phyloP scores from a whole-genome alignment of 805 yeast genomes.

The Lipomyces sp. region DNA sequence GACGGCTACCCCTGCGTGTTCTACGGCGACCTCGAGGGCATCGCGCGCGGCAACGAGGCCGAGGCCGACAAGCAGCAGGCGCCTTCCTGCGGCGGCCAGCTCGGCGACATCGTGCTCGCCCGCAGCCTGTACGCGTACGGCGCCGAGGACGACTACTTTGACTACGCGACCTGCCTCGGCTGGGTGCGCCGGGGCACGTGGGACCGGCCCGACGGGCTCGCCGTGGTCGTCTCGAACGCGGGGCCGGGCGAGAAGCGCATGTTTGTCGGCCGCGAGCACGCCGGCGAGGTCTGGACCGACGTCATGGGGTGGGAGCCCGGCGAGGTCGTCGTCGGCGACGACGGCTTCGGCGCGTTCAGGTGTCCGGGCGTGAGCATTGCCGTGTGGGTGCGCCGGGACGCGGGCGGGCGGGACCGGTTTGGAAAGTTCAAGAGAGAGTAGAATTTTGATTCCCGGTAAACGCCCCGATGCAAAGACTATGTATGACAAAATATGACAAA shows the following conservation, averaged over 20 bases:
- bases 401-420: slow-evolving; percentile 19
- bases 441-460: too few relatives aligned
- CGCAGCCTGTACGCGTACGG: slow-evolving; percentile 25
- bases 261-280: slow-evolving; percentile 24
- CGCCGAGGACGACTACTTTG: slow-evolving; percentile 25
- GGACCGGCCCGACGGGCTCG: slow-evolving; percentile 22
- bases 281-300: slow-evolving; percentile 26
- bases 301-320: slow-evolving; percentile 20
- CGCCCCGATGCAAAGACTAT: too few relatives aligned
- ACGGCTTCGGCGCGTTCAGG: slow-evolving; percentile 20
- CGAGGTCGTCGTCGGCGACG: slow-evolving; percentile 20
- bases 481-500: background rate
- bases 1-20: slow-evolving; percentile 29
- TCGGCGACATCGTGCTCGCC: slow-evolving; percentile 23
- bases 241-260: slow-evolving; percentile 22
- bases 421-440: slow-evolving; percentile 15
- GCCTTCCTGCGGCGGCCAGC: slow-evolving; percentile 26
- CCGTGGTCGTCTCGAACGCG: slow-evolving; percentile 25
- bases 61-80: slow-evolving; percentile 11
- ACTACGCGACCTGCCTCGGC: slow-evolving; percentile 22
- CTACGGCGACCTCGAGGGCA: slow-evolving; percentile 28
- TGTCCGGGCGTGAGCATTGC: slow-evolving; percentile 24
- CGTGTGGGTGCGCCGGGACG: slow-evolving; percentile 21
- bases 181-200: slow-evolving; percentile 28
- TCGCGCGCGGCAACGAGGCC: too few relatives aligned